Conservation (phyloP, 2,329 filamentous ascomycete species). For the Parastagonospora nodorum region DNA sequence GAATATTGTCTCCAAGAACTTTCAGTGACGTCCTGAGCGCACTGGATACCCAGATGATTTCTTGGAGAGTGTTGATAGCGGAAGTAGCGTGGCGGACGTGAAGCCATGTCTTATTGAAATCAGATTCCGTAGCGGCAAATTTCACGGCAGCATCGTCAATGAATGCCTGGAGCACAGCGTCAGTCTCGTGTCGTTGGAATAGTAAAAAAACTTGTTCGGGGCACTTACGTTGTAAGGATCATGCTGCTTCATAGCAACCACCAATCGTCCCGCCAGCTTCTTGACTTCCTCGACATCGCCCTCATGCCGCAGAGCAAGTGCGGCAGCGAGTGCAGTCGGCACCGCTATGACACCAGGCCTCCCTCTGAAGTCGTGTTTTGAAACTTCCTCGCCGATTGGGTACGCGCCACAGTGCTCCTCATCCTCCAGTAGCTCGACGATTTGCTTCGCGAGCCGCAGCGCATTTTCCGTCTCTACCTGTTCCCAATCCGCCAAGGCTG, state of each 20-base stretch:
- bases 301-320: conserved; percentile 45
- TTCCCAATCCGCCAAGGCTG: conserved; percentile 43
- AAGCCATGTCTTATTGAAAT: conserved; percentile 5
- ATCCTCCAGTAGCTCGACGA: conserved; percentile 50
- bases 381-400: conserved; percentile 15
- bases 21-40: conserved; percentile 50
- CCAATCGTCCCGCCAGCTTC: conserved; percentile 47
- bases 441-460: conserved; percentile 44
- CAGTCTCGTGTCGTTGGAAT: neutral
- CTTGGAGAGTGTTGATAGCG: conserved; percentile 30
- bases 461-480: conserved; percentile 45
- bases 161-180: conserved; percentile 2
- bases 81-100: conserved; percentile 5
- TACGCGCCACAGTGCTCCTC: conserved; percentile 43
- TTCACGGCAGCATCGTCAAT: conserved; percentile 9
- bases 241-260: conserved; percentile 39
- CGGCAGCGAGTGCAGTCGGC: conserved; percentile 51
- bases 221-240: conserved; percentile 22
- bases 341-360: conserved; percentile 48
- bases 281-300: conserved; percentile 47
- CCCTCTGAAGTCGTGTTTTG: conserved; percentile 31
- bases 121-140: conserved; percentile 8
- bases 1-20: conserved; percentile 47
- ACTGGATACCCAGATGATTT: conserved; percentile 48
- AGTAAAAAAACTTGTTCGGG: neutral